Percentiles rank a stretch among this genome's conserved stretches.
Evolutionary conservation across 108 stramenopile genomes (phyloP).

Genomic region (Phaeodactylum tricornutum): DNA sequence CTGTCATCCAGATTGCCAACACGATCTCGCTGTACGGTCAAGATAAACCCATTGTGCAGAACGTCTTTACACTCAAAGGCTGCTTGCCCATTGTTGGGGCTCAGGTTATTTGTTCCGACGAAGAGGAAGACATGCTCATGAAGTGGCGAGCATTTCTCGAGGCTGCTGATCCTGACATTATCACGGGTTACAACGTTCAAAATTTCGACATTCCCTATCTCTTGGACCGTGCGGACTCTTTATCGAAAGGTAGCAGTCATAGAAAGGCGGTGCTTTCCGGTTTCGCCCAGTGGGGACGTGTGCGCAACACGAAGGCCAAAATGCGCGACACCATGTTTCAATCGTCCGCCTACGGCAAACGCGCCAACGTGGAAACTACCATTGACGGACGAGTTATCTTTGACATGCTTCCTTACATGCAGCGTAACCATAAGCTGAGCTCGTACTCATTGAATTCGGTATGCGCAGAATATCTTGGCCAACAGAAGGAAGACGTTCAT

Average conservation of each 20-base stretch:
- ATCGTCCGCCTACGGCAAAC: conserved; percentile 90
- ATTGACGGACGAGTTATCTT: conserved; percentile 97
- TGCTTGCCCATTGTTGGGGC: conserved; percentile 98
- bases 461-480: conserved; percentile 92
- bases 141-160: conserved; percentile 91
- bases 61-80: conserved; percentile 93
- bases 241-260: conserved; percentile 35
- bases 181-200: conserved; percentile 90
- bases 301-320: conserved; percentile 68
- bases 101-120: conserved; percentile 90
- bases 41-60: conserved; percentile 72
- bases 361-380: conserved; percentile 92
- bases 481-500: conserved; percentile 99
- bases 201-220: conserved; percentile 99
- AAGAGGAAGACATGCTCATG: conserved; percentile 86
- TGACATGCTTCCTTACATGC: conserved; percentile 99
- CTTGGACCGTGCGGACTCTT: conserved; percentile 87
- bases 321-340: conserved; percentile 96
- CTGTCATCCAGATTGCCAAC: conserved; percentile 99
- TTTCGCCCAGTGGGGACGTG: conserved; percentile 86
- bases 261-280: conserved; percentile 20
- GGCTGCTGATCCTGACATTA: conserved; percentile 91
- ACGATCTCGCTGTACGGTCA: conserved; percentile 84
- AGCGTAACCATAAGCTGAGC: conserved; percentile 97
- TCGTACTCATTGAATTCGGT: conserved; percentile 96